These are phyloP conservation scores for Austroboletus novae-zelandiae DNA, from an alignment of 1,284 basidiomycete species.

Conservation along the genomic window DNA sequence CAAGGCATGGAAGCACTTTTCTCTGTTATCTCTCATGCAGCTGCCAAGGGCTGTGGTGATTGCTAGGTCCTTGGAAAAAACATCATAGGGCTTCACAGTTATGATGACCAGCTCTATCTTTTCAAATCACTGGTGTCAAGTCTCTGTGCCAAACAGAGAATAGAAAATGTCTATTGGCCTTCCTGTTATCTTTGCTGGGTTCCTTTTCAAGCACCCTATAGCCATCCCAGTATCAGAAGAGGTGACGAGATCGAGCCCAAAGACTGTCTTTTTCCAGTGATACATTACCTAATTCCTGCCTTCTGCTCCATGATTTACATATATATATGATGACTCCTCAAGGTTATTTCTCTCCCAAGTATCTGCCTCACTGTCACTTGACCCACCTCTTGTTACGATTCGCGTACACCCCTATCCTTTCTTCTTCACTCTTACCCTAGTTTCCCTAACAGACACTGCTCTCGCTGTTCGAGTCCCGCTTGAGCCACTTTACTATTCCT, in stretches of 20 bases:
- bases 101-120: neutral
- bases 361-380: too few species aligned
- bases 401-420: too few species aligned
- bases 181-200: neutral
- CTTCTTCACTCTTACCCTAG: too few species aligned
- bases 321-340: neutral
- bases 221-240: neutral
- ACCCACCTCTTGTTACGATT: too few species aligned
- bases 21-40: neutral
- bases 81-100: too few species aligned
- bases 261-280: neutral
- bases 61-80: conserved; percentile 2
- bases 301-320: neutral
- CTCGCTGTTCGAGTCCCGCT: too few species aligned
- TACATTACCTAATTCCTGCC: neutral
- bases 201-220: neutral
- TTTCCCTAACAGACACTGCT: too few species aligned
- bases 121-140: neutral
- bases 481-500: too few species aligned
- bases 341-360: neutral
- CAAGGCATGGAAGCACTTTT: too few species aligned
- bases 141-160: neutral
- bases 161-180: neutral
- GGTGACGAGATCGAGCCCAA: too few species aligned
- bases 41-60: neutral